Base-by-base conservation (phyloP, 169 alveolate genomes). In the Plasmodium vivax region DNA sequence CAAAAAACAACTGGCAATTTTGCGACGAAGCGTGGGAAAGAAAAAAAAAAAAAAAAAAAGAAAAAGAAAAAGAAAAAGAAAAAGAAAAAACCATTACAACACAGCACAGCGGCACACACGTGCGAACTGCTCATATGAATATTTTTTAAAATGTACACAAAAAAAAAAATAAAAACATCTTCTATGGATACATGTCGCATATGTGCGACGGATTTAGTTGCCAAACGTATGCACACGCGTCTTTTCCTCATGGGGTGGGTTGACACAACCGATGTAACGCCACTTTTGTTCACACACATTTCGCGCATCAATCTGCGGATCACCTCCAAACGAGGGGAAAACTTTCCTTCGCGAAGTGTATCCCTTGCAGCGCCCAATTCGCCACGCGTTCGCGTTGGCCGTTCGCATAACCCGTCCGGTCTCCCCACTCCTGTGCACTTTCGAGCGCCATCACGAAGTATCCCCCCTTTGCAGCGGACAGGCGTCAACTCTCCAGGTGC, bases 401-500 rank as follows among this genome's bases (percentile, higher is more conserved):
- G 7, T 47, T 47, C 58, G 19, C 14, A 4, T 47, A 12, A 19
- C 58, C 19, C 1, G 7, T 47, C 14, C 19, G 58, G 19, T 12
- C 19, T 12, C 19, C 58, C 19, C 10, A 12, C 14, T 12, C 58
- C 58, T 47, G 14, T 12, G 58, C 58, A 47, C 14, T 47, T 47
- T 47, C 14, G 19, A 47, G 6, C 58, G 19, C 58, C 58, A 47
- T 47, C 19, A 47, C 10, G 6, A 10, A 1, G 58, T 47, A 47
- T 10, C 58, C 58, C 58, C 58, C 58, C 19, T 47, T 47, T 5
- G 58, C 19, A 47, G 58, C n/a, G 58, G 19, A 47, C 58, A 47
- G 27, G 27, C 7, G 56, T 83, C 92, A 83, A 23, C 38, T 58
- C 23, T 83, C 81, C 62, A 56, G 43, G 27, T 83, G 73, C n/a